Evolutionary conservation across 441 rosid genomes (phyloP).

Genomic region (Manihot esculenta): DNA sequence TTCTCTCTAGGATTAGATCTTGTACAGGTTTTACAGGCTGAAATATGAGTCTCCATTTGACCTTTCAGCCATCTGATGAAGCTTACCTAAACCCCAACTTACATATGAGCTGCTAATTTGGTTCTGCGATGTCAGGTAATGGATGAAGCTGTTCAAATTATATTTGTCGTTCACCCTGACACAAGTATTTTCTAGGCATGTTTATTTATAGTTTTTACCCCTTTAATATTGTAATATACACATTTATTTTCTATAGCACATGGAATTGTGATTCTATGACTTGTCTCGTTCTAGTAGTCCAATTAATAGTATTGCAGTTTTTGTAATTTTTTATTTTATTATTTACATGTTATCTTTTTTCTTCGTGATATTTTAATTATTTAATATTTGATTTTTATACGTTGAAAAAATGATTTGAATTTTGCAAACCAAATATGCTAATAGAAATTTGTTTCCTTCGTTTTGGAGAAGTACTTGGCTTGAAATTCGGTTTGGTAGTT

Average conservation of each 20-base stretch:
- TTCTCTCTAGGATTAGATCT: conserved; percentile 23
- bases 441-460: too few relatives aligned
- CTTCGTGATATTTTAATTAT: too few relatives aligned
- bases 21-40: conserved; percentile 47
- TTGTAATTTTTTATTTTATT: too few relatives aligned
- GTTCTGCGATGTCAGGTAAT: neutral
- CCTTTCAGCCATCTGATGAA: conserved; percentile 10
- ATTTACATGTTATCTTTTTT: too few relatives aligned
- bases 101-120: conserved; percentile 7
- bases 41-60: too few relatives aligned
- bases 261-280: neutral
- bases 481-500: too few relatives aligned
- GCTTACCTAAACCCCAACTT: conserved; percentile 7
- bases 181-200: neutral
- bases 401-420: too few relatives aligned
- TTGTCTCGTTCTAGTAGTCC: too few relatives aligned
- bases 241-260: neutral
- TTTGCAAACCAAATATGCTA: too few relatives aligned
- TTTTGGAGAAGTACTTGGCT: too few relatives aligned
- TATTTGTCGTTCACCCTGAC: neutral
- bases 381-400: too few relatives aligned
- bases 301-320: too few relatives aligned
- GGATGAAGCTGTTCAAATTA: neutral
- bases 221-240: neutral
- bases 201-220: neutral